phyloP scores from a whole-genome alignment of 1,284 basidiomycete species.

The Grifola frondosa region DNA sequence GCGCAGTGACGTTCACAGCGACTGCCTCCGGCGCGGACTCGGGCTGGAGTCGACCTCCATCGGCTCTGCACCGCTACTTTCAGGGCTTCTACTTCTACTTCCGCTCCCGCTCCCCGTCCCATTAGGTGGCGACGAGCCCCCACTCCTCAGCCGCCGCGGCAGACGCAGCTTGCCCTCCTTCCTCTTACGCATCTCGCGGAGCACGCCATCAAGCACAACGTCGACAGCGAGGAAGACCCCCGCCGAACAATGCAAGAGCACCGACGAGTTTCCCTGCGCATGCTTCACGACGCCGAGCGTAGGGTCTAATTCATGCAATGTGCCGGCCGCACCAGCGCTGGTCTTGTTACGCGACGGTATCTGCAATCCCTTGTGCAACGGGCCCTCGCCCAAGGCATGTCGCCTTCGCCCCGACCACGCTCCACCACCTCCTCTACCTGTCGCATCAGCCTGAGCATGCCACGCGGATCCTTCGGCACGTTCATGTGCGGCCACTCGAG shows the following conservation, averaged over 20 bases:
- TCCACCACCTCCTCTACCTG: slow-evolving; percentile 63
- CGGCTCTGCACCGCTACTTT: slow-evolving; percentile 18
- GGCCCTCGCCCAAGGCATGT: slow-evolving; percentile 35
- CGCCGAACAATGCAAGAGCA: slow-evolving; percentile 82
- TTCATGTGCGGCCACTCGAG: slow-evolving; percentile 94
- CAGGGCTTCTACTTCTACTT: slow-evolving; percentile 14
- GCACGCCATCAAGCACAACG: slow-evolving; percentile 78
- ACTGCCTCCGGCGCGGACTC: slow-evolving; percentile 10
- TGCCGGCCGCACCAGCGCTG: slow-evolving; percentile 7
- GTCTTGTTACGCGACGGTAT: slow-evolving; percentile 4
- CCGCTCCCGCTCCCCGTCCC: slow-evolving; percentile 17
- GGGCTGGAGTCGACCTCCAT: slow-evolving; percentile 34
- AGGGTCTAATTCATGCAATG: slow-evolving; percentile 39
- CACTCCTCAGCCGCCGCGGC: too few relatives aligned
- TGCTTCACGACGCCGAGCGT: slow-evolving; percentile 51
- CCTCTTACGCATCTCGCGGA: slow-evolving; percentile 54
- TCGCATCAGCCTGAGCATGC: slow-evolving; percentile 69
- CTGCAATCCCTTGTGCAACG: too few relatives aligned
- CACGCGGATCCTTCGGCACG: slow-evolving; percentile 79
- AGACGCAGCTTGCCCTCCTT: slow-evolving; percentile 21
- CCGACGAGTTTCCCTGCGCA: slow-evolving; percentile 48
- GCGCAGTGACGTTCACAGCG: slow-evolving; percentile 21
- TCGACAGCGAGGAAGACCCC: slow-evolving; percentile 92
- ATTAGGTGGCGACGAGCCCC: too few relatives aligned
- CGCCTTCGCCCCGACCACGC: slow-evolving; percentile 44